Percentiles rank a stretch among this genome's conserved stretches.
Evolutionary conservation across 768 basidiomycete genomes (phyloP).

Genomic region (Phaffia australis): DNA sequence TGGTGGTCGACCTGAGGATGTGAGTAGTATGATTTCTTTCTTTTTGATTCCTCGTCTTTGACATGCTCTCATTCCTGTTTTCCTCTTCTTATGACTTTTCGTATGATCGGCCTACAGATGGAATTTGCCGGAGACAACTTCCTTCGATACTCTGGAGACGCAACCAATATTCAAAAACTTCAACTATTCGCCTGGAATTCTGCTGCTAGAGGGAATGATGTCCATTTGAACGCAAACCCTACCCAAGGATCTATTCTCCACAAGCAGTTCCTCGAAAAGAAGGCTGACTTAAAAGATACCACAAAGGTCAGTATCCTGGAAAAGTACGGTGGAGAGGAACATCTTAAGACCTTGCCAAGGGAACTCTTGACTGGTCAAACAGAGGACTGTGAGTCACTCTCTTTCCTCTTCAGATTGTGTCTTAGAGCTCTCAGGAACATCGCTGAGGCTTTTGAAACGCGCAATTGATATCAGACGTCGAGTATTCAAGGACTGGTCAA

Average conservation of each 20-base stretch:
- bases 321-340: conserved; percentile 89
- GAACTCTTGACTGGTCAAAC: conserved; percentile 92
- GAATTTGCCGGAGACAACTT: conserved; percentile 96
- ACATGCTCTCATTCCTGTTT: not conserved
- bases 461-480: conserved; percentile 48
- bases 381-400: conserved; percentile 54
- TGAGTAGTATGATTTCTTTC: conserved; percentile 40
- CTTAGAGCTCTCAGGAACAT: not conserved
- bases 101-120: conserved; percentile 39
- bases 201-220: conserved; percentile 79
- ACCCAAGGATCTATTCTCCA: conserved; percentile 90
- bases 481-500: conserved; percentile 85
- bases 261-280: conserved; percentile 81
- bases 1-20: conserved; percentile 73
- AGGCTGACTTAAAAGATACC: conserved; percentile 77
- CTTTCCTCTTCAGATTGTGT: not conserved
- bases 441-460: not conserved
- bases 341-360: conserved; percentile 76
- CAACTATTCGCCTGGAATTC: conserved; percentile 98
- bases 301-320: conserved; percentile 79
- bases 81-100: not conserved
- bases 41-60: conserved; percentile 6
- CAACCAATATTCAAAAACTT: conserved; percentile 78
- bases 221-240: conserved; percentile 90
- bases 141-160: conserved; percentile 78